These are phyloP conservation scores for Ulvella scutata DNA, from an alignment of 139 green algal genomes.

Conservation along the genomic window DNA sequence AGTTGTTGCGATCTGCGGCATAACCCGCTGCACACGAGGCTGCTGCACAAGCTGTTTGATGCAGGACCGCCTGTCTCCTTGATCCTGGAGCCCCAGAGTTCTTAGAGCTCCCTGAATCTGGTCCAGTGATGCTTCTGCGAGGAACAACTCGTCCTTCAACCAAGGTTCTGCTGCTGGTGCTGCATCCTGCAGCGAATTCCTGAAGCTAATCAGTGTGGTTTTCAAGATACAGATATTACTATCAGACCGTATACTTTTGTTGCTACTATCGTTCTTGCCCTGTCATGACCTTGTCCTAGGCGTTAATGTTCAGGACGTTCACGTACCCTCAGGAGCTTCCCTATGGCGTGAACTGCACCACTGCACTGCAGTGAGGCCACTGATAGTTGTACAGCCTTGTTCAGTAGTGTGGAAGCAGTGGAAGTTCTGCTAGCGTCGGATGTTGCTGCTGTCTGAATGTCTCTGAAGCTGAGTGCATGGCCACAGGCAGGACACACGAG, in stretches of 20 bases:
- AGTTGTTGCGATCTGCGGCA: not conserved
- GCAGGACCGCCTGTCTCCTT: not conserved
- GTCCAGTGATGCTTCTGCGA: not conserved
- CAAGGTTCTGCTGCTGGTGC: not conserved
- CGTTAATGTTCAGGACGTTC: not conserved
- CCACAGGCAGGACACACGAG: not conserved
- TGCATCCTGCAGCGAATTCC: not conserved
- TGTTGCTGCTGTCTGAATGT: not conserved
- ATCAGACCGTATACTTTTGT: no score
- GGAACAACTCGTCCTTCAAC: not conserved
- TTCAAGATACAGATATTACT: no score
- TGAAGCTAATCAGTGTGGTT: not conserved
- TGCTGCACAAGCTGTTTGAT: not conserved
- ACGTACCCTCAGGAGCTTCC: not conserved
- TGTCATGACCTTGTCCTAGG: not conserved
- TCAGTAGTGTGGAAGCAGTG: no score
- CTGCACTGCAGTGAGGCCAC: not conserved
- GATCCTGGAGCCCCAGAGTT: not conserved
- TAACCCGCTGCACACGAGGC: not conserved
- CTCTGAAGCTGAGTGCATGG: not conserved
- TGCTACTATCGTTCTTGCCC: no score
- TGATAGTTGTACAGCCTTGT: not conserved
- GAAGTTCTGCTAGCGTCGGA: not conserved
- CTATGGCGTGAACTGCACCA: not conserved
- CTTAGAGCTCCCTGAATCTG: not conserved